Evolutionary conservation across 2,329 filamentous ascomycete genomes (phyloP).

Genomic region (Verticillium nonalfalfae): DNA sequence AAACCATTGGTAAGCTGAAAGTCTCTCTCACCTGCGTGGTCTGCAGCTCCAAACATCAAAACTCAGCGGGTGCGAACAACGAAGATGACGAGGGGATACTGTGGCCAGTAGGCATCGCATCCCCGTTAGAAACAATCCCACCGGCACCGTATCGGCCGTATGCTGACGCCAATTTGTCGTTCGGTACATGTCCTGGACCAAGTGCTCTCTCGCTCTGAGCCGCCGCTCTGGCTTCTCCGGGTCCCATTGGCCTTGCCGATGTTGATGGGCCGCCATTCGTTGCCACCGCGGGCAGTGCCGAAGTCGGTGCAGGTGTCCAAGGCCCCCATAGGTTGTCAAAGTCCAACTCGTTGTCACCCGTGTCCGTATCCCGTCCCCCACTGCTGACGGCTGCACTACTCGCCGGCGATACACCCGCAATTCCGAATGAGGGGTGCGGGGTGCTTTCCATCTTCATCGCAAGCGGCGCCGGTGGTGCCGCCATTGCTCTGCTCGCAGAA

Average conservation of each 20-base stretch:
- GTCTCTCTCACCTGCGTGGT: neutral
- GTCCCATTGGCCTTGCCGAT: neutral
- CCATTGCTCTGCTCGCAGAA: slow-evolving; percentile 3
- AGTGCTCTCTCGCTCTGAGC: neutral
- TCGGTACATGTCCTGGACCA: neutral
- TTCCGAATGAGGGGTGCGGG: neutral
- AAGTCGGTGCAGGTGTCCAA: neutral
- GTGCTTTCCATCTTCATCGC: slow-evolving; percentile 8
- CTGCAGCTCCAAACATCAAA: neutral
- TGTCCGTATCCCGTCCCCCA: slow-evolving; percentile 9
- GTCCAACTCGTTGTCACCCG: slow-evolving; percentile 26
- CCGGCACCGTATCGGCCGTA: neutral
- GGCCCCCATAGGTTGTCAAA: slow-evolving; percentile 27
- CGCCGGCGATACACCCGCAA: slow-evolving; percentile 6
- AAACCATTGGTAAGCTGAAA: neutral
- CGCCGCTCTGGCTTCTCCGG: neutral
- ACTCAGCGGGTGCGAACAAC: neutral
- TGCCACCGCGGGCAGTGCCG: neutral
- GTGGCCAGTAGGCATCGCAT: neutral
- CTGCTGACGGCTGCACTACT: slow-evolving; percentile 10
- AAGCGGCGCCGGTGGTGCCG: slow-evolving; percentile 2
- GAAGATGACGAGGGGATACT: neutral
- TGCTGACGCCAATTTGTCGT: neutral
- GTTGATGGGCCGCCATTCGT: neutral
- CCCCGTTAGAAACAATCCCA: neutral